phyloP scores from a whole-genome alignment of 2,329 filamentous ascomycete species.

The Hypoxylon sp. region DNA sequence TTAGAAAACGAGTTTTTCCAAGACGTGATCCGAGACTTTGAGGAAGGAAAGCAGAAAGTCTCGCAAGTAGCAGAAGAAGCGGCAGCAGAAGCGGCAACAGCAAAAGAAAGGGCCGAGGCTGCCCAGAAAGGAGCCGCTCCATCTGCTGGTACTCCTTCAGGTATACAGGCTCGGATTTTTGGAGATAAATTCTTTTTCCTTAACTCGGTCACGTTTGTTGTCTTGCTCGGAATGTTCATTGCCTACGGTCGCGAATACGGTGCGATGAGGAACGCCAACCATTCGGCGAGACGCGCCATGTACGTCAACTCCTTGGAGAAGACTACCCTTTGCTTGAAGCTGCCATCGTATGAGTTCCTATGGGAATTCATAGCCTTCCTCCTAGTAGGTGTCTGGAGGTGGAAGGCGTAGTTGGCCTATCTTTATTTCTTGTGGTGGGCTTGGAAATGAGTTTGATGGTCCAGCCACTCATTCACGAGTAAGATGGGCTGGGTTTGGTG shows the following conservation, averaged over 20 bases:
- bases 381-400: slow-evolving; percentile 5
- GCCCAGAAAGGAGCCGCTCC: neutral
- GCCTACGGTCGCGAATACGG: slow-evolving; percentile 37
- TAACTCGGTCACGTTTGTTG: slow-evolving; percentile 5
- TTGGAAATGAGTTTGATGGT: neutral
- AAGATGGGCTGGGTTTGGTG: too few species aligned
- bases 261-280: slow-evolving; percentile 40
- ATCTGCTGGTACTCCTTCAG: too few species aligned
- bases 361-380: slow-evolving; percentile 33
- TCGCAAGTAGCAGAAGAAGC: neutral
- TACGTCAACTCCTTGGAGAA: slow-evolving; percentile 20
- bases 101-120: neutral
- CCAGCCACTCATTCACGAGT: neutral
- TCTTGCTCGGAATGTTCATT: slow-evolving; percentile 33
- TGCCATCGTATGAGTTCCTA: slow-evolving; percentile 35
- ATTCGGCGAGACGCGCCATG: slow-evolving; percentile 31
- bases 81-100: neutral
- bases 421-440: neutral
- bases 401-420: neutral
- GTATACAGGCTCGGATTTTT: too few species aligned
- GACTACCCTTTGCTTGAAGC: slow-evolving; percentile 21
- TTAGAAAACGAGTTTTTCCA: slow-evolving; percentile 17
- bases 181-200: neutral
- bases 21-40: neutral
- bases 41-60: neutral